phyloP scores from a whole-genome alignment of 2,329 filamentous ascomycete species.

The Pseudocercospora vitis region DNA sequence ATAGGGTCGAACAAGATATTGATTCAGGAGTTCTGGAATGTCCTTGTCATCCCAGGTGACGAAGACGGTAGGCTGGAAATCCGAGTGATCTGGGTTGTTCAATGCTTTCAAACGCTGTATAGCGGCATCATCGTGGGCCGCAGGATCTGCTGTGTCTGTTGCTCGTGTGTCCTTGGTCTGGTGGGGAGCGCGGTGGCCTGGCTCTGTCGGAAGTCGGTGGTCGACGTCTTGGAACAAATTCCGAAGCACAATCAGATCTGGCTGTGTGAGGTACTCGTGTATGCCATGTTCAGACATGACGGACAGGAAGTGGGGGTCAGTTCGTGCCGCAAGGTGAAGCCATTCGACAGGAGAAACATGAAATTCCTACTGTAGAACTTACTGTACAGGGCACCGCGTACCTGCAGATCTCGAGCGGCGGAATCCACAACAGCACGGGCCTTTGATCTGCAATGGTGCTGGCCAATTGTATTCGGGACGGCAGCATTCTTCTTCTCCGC shows the following conservation, averaged over 20 bases:
- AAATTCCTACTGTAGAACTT: too few species aligned
- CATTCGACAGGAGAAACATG: too few species aligned
- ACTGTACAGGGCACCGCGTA: too few species aligned
- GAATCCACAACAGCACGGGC: too few species aligned
- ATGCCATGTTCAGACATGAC: constrained; percentile 18
- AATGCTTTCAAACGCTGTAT: constrained; percentile 50
- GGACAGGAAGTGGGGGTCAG: too few species aligned
- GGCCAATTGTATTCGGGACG: too few species aligned
- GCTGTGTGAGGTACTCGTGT: constrained; percentile 40
- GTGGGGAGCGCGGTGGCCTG: too few species aligned
- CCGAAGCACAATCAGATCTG: constrained; percentile 43
- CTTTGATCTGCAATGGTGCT: too few species aligned
- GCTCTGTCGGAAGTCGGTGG: background rate
- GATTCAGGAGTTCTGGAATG: constrained; percentile 46
- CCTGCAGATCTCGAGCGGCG: too few species aligned
- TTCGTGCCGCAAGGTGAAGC: too few species aligned
- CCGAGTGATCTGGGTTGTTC: constrained; percentile 50
- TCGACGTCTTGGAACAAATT: constrained; percentile 39
- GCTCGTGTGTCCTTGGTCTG: too few species aligned
- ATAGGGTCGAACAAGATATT: constrained; percentile 60
- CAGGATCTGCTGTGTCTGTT: background rate
- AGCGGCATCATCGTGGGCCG: constrained; percentile 37
- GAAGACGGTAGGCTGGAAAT: constrained; percentile 59
- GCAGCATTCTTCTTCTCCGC: too few species aligned
- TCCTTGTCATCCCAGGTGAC: constrained; percentile 52